A percentile compares a stretch with the other conserved stretches of the same genome.
phyloP scores from a whole-genome alignment of 1,284 basidiomycete species.

The Microbotryum violaceum region DNA sequence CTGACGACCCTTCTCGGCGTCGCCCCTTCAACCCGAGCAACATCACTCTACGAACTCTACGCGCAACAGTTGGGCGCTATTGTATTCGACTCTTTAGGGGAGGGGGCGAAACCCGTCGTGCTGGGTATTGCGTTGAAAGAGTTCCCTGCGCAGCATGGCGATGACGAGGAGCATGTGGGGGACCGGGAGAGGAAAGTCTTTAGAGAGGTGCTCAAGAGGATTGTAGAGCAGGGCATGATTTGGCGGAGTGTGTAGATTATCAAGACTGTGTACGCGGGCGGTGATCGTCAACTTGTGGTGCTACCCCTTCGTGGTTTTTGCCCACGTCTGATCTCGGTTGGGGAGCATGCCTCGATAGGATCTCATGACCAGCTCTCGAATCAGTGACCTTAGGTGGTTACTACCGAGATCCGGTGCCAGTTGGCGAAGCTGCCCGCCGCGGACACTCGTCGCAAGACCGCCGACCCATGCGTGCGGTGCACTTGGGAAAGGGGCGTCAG shows the following conservation, averaged over 20 bases:
- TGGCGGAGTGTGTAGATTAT: neutral
- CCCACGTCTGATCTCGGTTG: too few species aligned
- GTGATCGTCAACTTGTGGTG: too few species aligned
- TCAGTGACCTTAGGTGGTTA: too few species aligned
- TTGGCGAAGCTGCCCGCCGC: too few species aligned
- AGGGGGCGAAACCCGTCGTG: conserved; percentile 15
- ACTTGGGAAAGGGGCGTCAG: too few species aligned
- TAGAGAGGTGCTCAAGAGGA: conserved; percentile 19
- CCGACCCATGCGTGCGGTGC: too few species aligned
- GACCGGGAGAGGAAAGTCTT: conserved; percentile 20
- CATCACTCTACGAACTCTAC: conserved; percentile 71
- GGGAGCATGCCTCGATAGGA: too few species aligned
- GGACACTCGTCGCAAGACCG: too few species aligned
- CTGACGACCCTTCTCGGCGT: conserved; percentile 69
- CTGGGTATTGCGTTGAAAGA: conserved; percentile 23
- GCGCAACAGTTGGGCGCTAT: conserved; percentile 76
- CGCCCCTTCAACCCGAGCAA: conserved; percentile 52
- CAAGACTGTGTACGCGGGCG: too few species aligned
- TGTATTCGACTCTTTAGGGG: conserved; percentile 46
- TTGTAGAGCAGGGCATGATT: conserved; percentile 8
- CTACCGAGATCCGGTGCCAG: too few species aligned
- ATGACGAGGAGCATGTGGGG: neutral
- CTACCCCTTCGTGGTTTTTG: too few species aligned
- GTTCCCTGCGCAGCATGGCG: neutral
- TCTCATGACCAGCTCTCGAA: too few species aligned